phyloP scores from a whole-genome alignment of 352 stramenopile species.

The Globisporangium abappressorium region DNA sequence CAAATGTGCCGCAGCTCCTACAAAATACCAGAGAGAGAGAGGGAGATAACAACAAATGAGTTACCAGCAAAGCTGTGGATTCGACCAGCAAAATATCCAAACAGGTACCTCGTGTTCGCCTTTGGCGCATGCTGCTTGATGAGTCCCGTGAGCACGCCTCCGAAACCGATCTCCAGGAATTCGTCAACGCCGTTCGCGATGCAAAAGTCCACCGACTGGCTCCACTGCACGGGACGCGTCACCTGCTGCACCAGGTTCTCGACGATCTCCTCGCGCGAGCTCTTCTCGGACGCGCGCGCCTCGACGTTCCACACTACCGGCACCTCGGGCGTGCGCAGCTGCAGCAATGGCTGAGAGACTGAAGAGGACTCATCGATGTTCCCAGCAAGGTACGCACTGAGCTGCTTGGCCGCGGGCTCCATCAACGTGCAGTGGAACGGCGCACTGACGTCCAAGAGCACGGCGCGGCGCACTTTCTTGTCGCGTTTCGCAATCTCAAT shows the following conservation, averaged over 20 bases:
- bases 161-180: slow-evolving; percentile 75
- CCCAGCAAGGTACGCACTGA: slow-evolving; percentile 33
- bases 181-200: slow-evolving; percentile 35
- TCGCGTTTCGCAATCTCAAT: slow-evolving; percentile 58
- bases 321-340: slow-evolving; percentile 34
- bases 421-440: slow-evolving; percentile 85
- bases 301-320: slow-evolving; percentile 85
- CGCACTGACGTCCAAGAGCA: slow-evolving; percentile 76
- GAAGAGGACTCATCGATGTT: slow-evolving; percentile 14
- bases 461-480: slow-evolving; percentile 67
- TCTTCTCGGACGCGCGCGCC: slow-evolving; percentile 39
- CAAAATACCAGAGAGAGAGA: not conserved
- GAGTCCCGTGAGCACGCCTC: slow-evolving; percentile 67
- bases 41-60: slow-evolving; percentile 2
- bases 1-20: slow-evolving; percentile 55
- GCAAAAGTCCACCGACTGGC: slow-evolving; percentile 74
- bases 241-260: slow-evolving; percentile 60
- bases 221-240: slow-evolving; percentile 68
- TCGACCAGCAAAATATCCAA: not conserved
- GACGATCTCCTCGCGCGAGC: slow-evolving; percentile 31
- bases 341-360: slow-evolving; percentile 8
- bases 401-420: slow-evolving; percentile 50
- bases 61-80: not conserved
- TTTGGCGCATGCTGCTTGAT: slow-evolving; percentile 66
- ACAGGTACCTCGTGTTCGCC: slow-evolving; percentile 24